Evolutionary conservation across 2,329 filamentous ascomycete genomes (phyloP).

Genomic region (Verticillium zaregamsianum): DNA sequence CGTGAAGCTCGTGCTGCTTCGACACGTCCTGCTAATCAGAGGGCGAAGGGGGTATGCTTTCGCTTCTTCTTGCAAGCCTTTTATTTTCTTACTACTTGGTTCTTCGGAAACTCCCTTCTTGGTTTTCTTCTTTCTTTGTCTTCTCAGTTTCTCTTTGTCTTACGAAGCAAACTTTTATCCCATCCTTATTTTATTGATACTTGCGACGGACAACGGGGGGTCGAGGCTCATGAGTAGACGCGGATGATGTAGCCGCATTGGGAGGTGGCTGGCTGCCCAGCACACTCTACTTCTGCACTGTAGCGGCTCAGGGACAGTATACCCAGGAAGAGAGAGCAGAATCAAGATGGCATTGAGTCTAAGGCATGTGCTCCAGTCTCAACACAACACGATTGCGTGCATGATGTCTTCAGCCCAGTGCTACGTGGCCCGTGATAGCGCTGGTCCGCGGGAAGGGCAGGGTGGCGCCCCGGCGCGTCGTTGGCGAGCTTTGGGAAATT

Average conservation of each 20-base stretch:
- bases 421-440: background rate
- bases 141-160: background rate
- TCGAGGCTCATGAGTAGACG: constrained; percentile 10
- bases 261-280: background rate
- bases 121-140: background rate
- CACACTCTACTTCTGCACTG: background rate
- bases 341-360: background rate
- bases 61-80: background rate
- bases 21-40: background rate
- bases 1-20: no score
- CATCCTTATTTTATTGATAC: background rate
- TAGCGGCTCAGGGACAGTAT: background rate
- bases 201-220: background rate
- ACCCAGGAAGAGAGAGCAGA: background rate
- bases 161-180: background rate
- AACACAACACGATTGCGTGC: background rate
- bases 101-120: background rate
- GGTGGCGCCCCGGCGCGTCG: background rate
- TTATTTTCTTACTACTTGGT: background rate
- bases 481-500: constrained; percentile 6
- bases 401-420: constrained; percentile 1
- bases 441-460: no score
- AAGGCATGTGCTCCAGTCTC: background rate
- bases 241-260: background rate
- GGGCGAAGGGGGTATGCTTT: background rate